Conservation (phyloP, 805 yeast genomes). For the Candida pseudoglaebosa region DNA sequence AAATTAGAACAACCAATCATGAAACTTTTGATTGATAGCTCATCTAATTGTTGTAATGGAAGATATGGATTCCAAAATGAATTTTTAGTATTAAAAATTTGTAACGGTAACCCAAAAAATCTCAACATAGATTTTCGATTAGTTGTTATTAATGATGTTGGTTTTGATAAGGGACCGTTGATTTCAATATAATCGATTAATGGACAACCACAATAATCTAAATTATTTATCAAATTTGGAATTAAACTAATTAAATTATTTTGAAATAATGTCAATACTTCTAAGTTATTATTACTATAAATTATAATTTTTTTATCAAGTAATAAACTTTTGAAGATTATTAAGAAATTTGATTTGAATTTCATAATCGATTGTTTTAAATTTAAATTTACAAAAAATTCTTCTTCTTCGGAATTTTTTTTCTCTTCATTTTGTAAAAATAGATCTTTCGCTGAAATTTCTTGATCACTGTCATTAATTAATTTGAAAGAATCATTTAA, state of each 20-base stretch:
- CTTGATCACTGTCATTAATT: constrained; percentile 18
- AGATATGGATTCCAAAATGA: constrained; percentile 90
- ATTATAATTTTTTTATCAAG: constrained; percentile 72
- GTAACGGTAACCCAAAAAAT: constrained; percentile 86
- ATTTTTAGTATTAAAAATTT: constrained; percentile 73
- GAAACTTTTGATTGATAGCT: constrained; percentile 61
- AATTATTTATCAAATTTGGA: constrained; percentile 70
- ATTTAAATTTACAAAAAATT: constrained; percentile 61
- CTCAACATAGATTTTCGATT: constrained; percentile 72
- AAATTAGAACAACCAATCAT: constrained; percentile 88
- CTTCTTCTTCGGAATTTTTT: constrained; percentile 24
- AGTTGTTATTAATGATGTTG: constrained; percentile 68
- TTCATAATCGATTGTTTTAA: constrained; percentile 59
- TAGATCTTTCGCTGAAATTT: constrained; percentile 4
- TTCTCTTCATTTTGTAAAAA: constrained; percentile 3
- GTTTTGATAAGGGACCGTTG: constrained; percentile 47
- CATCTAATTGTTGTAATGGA: constrained; percentile 88
- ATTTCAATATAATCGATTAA: constrained; percentile 49
- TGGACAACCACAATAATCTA: constrained; percentile 81
- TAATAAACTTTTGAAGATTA: constrained; percentile 70
- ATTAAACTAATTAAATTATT: constrained; percentile 78
- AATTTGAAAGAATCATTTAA: constrained; percentile 37
- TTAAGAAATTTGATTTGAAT: constrained; percentile 56
- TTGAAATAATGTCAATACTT: constrained; percentile 75
- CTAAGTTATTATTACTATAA: constrained; percentile 72